Evolutionary conservation across 306 rosid species (phyloP), one percentile per base, ranked within the genome.

Genomic region (Cicer yamashitae): DNA sequence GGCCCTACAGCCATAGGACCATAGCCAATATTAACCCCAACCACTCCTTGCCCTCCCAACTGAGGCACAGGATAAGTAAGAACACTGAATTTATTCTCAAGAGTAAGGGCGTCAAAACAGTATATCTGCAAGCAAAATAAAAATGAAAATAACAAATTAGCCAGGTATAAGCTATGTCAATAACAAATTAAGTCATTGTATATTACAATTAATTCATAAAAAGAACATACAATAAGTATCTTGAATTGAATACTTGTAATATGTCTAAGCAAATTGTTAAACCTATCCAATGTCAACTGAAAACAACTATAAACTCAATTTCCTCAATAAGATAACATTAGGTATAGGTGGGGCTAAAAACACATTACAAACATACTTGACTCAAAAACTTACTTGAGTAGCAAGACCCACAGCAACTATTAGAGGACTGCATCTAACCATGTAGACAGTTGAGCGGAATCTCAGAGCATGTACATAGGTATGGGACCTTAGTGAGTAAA

Each of bases 1-100:
- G 93, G 89, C 74, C 99, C 99, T 43, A 96, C 89, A 47, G 97
- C 93, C 98, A 96, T 90, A 34, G 99, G 99, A 64, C 99, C 99
- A 81, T 88, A 89, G 82, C 99, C 98, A 57, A 96, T 86, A 82
- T 94, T 94, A 75, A 92, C 86, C 82, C 93, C 93, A 78, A 79
- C 79, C 78, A 84, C 76, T 87, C 96, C 98, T 75, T 91, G 98
- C 75, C 87, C 92, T 74, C 93, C 96, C 90, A 92, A 81, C 80
- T 92, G 91, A 76, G 99, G 99, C 72, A 90, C 92, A 20, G 99
- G 99, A 78, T 88, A 89, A 73, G 99, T 92, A 82, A 96, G 93
- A 75, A 96, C 96, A 65, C 97, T 96, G 86, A 92, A 90, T 77
- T 88, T 90, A 81, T 84, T 96, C 91, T 96, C 97, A 18, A 96